phyloP scores from a whole-genome alignment of 306 rosid genomes.

The Gastrolobium villosum region DNA sequence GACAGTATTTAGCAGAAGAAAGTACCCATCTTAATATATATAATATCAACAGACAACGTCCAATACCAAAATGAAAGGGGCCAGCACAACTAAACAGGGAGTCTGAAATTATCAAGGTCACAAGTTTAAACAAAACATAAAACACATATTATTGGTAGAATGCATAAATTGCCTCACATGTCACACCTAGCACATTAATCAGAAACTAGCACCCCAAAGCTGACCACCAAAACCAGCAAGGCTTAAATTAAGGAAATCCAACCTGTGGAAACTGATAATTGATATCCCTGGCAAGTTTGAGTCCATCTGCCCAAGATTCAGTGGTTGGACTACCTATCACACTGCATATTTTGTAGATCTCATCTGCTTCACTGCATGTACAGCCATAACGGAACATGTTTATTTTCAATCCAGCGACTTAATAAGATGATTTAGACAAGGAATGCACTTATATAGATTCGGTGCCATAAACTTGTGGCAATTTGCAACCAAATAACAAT shows the following conservation, averaged over 20 bases:
- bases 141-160: not conserved
- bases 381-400: conserved; percentile 34
- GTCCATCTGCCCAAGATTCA: conserved; percentile 88
- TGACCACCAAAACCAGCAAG: conserved; percentile 13
- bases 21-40: conserved; percentile 3
- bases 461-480: conserved; percentile 1
- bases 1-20: conserved; percentile 35
- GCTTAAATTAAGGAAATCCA: conserved; percentile 29
- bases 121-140: not conserved
- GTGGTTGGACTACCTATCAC: conserved; percentile 89
- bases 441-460: not conserved
- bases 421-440: conserved; percentile 21
- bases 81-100: not conserved
- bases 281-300: conserved; percentile 85
- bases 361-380: conserved; percentile 88
- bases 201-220: conserved; percentile 7
- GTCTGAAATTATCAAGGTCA: not conserved
- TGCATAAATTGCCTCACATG: conserved; percentile 4
- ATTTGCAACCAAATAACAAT: conserved; percentile 18
- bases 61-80: not conserved
- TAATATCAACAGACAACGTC: not conserved
- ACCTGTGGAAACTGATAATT: conserved; percentile 94
- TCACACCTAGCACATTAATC: conserved; percentile 15
- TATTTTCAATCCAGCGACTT: conserved; percentile 6
- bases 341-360: conserved; percentile 88